Percentiles rank a stretch among this genome's conserved stretches.
Conservation (phyloP, 2,329 filamentous ascomycete genomes). For the Fusarium illudens region DNA sequence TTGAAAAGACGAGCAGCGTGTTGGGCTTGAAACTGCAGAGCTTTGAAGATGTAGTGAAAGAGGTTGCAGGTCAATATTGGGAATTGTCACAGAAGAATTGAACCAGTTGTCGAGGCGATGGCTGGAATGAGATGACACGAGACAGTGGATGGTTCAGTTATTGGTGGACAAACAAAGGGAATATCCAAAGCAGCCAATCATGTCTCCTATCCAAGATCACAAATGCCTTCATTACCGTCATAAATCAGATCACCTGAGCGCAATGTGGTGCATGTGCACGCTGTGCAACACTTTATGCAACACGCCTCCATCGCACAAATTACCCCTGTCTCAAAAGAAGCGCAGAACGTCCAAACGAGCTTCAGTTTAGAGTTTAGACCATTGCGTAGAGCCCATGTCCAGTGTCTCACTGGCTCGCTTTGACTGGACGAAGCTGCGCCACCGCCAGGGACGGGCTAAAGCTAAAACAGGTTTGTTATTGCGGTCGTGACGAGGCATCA, state of each 20-base stretch:
- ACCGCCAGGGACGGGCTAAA: slow-evolving; percentile 9
- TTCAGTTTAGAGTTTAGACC: slow-evolving; percentile 29
- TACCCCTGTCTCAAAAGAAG: slow-evolving; percentile 13
- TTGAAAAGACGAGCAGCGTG: background rate
- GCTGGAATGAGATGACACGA: background rate
- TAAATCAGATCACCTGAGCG: background rate
- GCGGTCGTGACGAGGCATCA: background rate
- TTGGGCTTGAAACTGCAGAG: background rate
- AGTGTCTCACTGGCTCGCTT: slow-evolving; percentile 12
- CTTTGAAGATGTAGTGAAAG: background rate
- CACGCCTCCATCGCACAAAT: too few relatives aligned
- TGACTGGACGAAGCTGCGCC: slow-evolving; percentile 24
- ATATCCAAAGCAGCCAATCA: background rate
- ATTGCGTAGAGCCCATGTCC: slow-evolving; percentile 21
- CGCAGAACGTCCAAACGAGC: slow-evolving; percentile 16
- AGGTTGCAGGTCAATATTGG: slow-evolving; percentile 4
- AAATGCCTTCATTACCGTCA: background rate
- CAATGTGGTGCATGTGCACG: background rate
- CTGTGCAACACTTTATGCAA: background rate
- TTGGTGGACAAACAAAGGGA: background rate
- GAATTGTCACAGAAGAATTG: background rate
- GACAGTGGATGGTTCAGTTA: background rate
- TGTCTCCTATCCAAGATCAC: background rate
- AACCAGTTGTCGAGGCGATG: background rate
- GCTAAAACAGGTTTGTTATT: slow-evolving; percentile 19